Evolutionary conservation across 176 grass and related monocot genomes (phyloP).

Genomic region (Carex littledalei): DNA sequence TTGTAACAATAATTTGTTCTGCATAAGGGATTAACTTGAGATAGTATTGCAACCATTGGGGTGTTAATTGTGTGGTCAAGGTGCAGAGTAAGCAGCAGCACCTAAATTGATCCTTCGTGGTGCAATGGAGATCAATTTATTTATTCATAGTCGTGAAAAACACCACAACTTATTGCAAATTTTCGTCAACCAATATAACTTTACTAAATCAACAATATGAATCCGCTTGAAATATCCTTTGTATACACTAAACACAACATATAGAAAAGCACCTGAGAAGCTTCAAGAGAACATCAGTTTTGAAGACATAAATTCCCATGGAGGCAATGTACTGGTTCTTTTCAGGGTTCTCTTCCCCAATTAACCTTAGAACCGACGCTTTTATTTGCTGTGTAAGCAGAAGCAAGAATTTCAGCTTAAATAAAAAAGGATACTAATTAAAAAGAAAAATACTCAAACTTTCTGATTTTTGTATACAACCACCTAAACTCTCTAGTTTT

Average conservation of each 20-base stretch:
- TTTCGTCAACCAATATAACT: background rate
- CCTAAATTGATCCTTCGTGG: background rate
- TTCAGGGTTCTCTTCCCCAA: slow-evolving; percentile 40
- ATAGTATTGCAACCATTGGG: background rate
- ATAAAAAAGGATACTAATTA: background rate
- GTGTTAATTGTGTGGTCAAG: background rate
- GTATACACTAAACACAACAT: background rate
- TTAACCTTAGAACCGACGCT: slow-evolving; percentile 37
- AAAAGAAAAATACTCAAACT: background rate
- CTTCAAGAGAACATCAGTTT: slow-evolving; percentile 50
- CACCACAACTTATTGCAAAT: background rate
- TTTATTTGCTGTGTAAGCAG: slow-evolving; percentile 53
- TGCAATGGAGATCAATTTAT: background rate
- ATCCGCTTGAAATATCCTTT: background rate
- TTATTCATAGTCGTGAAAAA: background rate
- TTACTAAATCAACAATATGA: background rate
- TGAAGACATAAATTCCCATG: slow-evolving; percentile 83
- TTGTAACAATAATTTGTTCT: background rate
- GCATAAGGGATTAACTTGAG: background rate
- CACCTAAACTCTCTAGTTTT: background rate
- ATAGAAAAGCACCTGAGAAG: slow-evolving; percentile 46
- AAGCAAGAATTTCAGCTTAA: slow-evolving; percentile 4
- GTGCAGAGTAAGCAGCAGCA: background rate
- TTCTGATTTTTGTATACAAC: background rate
- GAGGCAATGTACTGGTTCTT: slow-evolving; percentile 63